These are phyloP conservation scores for Roridomyces roridus DNA, from an alignment of 768 basidiomycete genomes.

Conservation along the genomic window DNA sequence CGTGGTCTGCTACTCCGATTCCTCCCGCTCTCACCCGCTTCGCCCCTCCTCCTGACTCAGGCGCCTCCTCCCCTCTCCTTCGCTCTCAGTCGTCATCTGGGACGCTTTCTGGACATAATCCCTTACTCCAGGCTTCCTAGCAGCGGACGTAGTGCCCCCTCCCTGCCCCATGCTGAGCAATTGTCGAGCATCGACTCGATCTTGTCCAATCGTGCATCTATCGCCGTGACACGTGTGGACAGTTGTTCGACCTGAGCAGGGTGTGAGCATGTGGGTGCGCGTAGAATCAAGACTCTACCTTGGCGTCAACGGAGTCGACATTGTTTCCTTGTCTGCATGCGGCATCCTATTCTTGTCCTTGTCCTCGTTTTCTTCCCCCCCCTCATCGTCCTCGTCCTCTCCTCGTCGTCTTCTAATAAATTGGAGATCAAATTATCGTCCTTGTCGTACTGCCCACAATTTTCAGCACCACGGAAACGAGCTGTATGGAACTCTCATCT, in stretches of 20 bases:
- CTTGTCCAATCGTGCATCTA: slow-evolving; percentile 1
- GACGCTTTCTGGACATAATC: no score
- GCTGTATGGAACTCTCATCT: background rate
- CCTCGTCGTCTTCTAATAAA: background rate
- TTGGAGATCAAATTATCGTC: background rate
- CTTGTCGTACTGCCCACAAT: background rate
- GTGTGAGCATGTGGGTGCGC: no score
- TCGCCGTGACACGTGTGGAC: background rate
- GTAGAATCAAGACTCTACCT: background rate
- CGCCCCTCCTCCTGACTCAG: no score
- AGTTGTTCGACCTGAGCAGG: background rate
- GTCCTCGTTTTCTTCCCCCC: no score
- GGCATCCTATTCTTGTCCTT: no score
- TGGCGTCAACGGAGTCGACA: background rate
- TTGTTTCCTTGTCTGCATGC: background rate
- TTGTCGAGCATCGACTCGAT: slow-evolving; percentile 8
- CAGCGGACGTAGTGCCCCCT: no score
- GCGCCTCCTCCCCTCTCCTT: no score
- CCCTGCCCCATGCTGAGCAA: background rate
- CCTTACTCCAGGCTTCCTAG: no score
- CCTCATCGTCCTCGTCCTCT: background rate
- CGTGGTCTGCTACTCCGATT: no score
- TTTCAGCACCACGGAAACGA: background rate
- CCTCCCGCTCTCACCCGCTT: no score
- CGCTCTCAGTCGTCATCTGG: no score